Percentiles rank a stretch among this genome's conserved stretches.
Evolutionary conservation across 139 green algal genomes (phyloP).

Genomic region (Asterochloris sp.): DNA sequence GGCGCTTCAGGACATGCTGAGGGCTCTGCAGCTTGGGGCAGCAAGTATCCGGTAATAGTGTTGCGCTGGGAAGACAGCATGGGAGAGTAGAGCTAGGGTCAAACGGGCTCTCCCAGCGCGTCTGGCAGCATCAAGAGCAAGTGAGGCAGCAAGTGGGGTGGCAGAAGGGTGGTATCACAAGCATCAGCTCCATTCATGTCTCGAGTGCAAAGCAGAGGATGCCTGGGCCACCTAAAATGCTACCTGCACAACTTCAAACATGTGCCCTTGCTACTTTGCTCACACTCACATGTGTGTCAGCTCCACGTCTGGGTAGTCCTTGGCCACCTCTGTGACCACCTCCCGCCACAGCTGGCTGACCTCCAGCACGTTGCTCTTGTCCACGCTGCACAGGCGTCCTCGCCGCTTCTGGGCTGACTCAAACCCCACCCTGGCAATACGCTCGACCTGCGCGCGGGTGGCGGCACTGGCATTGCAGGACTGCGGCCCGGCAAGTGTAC

Average conservation of each 20-base stretch:
- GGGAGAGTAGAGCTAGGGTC: no score
- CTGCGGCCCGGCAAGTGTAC: not conserved
- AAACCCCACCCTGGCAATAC: slow-evolving; percentile 94
- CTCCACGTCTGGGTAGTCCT: slow-evolving; percentile 95
- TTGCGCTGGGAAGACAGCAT: no score
- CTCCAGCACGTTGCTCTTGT: slow-evolving; percentile 99
- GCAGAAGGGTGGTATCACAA: not conserved
- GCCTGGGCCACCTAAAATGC: not conserved
- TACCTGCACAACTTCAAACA: not conserved
- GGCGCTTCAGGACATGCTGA: not conserved
- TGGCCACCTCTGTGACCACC: slow-evolving; percentile 70
- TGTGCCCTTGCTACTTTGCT: not conserved
- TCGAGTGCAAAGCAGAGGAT: not conserved
- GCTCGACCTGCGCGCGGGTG: slow-evolving; percentile 71
- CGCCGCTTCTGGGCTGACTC: slow-evolving; percentile 83
- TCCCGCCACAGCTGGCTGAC: slow-evolving; percentile 88
- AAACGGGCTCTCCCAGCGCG: no score
- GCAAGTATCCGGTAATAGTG: no score
- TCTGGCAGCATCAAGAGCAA: no score
- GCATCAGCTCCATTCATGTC: not conserved
- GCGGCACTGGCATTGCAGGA: not conserved
- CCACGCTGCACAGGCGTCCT: slow-evolving; percentile 83
- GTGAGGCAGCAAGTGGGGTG: not conserved
- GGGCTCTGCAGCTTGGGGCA: no score
- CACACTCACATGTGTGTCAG: slow-evolving; percentile 88